Conservation (phyloP, 106 monocot species). For the Cymbidium sinense region DNA sequence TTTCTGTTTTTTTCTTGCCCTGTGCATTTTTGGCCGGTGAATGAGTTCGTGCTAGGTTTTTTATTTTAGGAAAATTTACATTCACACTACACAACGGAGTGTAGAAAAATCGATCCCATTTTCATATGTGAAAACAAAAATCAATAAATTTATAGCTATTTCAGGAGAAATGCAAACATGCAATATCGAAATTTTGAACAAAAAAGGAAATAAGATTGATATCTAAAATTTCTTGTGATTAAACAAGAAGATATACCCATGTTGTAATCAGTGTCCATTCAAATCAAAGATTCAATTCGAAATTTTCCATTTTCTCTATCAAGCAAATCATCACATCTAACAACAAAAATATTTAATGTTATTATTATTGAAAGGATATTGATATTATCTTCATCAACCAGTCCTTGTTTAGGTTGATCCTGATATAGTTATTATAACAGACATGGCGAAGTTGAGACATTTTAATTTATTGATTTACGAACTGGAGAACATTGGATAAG, state of each 20-base stretch:
- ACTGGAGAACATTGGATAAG: not conserved
- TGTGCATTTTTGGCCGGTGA: not conserved
- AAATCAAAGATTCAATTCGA: not conserved
- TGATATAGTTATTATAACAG: not conserved
- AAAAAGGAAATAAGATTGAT: not conserved
- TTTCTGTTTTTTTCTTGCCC: not conserved
- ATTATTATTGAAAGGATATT: not conserved
- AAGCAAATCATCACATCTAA: not conserved
- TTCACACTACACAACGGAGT: no score
- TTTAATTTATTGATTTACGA: not conserved
- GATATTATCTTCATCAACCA: not conserved
- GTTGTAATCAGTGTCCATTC: not conserved
- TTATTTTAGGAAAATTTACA: not conserved
- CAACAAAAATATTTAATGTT: not conserved
- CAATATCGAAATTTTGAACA: not conserved
- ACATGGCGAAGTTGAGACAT: not conserved
- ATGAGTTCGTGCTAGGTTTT: not conserved
- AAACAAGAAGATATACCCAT: not conserved
- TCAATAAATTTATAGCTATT: not conserved
- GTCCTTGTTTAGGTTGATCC: not conserved
- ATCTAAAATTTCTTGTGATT: not conserved
- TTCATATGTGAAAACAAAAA: not conserved
- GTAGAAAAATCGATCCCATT: not conserved
- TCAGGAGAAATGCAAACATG: not conserved
- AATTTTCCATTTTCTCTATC: no score